Evolutionary conservation across 768 basidiomycete species (phyloP).

Genomic region (Russula abietina): DNA sequence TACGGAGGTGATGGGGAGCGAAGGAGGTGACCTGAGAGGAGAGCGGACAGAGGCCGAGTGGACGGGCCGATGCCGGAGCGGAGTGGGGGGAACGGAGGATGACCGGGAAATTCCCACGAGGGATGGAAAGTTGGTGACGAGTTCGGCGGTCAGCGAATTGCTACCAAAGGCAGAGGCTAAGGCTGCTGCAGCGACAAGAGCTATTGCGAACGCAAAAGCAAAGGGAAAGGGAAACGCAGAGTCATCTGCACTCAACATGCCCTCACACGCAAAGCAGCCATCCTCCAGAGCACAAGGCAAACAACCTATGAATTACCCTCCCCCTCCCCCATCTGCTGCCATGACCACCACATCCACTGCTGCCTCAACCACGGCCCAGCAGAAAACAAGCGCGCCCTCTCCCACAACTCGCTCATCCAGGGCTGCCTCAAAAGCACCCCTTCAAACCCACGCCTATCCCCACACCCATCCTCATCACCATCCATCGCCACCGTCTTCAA

Average conservation of each 20-base stretch:
- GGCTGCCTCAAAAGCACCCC: constrained; percentile 52
- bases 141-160: constrained; percentile 17
- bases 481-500: constrained; percentile 45
- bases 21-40: background rate
- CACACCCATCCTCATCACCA: constrained; percentile 51
- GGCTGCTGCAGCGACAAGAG: constrained; percentile 8
- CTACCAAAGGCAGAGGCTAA: constrained; percentile 22
- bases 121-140: constrained; percentile 18
- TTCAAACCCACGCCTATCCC: constrained; percentile 43
- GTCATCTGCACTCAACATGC: constrained; percentile 26
- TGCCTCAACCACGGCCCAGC: constrained; percentile 4
- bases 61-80: constrained; percentile 3
- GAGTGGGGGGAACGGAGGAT: background rate
- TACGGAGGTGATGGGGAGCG: constrained; percentile 23
- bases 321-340: constrained; percentile 30
- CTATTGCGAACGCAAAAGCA: background rate
- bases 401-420: constrained; percentile 32
- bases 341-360: constrained; percentile 31
- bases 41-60: background rate
- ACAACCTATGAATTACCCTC: constrained; percentile 79
- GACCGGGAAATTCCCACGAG: constrained; percentile 18
- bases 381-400: constrained; percentile 28
- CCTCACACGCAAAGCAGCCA: constrained; percentile 30
- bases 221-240: background rate
- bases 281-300: constrained; percentile 82